Percentiles rank a stretch among this genome's conserved stretches.
Evolutionary conservation across 768 basidiomycete species (phyloP).

Genomic region (Suillus paluster): DNA sequence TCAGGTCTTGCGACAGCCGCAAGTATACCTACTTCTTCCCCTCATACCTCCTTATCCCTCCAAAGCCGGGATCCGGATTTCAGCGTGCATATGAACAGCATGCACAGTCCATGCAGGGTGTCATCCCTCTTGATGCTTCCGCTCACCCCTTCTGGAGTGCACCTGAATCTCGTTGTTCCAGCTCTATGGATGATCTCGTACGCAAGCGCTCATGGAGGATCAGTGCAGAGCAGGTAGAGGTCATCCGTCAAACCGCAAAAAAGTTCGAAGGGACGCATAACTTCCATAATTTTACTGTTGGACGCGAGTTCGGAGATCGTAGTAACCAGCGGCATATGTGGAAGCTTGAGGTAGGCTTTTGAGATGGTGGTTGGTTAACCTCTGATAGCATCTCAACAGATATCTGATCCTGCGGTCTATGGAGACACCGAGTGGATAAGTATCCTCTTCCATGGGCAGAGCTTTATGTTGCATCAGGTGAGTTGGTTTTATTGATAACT

Average conservation of each 20-base stretch:
- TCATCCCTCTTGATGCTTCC: constrained; percentile 21
- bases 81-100: constrained; percentile 47
- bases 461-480: constrained; percentile 99
- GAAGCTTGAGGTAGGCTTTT: constrained; percentile 65
- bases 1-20: constrained; percentile 88
- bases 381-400: constrained; percentile 40
- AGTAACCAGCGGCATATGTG: constrained; percentile 90
- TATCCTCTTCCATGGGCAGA: constrained; percentile 93
- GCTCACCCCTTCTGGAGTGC: constrained; percentile 68
- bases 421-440: constrained; percentile 95
- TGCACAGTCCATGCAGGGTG: constrained; percentile 26
- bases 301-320: constrained; percentile 79
- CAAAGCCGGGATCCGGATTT: constrained; percentile 75
- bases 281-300: constrained; percentile 97
- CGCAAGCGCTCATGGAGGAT: constrained; percentile 78
- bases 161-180: constrained; percentile 39
- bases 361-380: background rate
- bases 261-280: constrained; percentile 91
- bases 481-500: constrained; percentile 33
- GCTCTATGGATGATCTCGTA: constrained; percentile 59
- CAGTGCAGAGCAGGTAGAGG: constrained; percentile 51
- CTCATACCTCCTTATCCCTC: constrained; percentile 89
- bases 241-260: constrained; percentile 57
- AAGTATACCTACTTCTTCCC: constrained; percentile 99
- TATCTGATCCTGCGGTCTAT: constrained; percentile 85